These are phyloP conservation scores for Colletotrichum sp. DNA, from an alignment of 2,329 filamentous ascomycete genomes.

Conservation along the genomic window DNA sequence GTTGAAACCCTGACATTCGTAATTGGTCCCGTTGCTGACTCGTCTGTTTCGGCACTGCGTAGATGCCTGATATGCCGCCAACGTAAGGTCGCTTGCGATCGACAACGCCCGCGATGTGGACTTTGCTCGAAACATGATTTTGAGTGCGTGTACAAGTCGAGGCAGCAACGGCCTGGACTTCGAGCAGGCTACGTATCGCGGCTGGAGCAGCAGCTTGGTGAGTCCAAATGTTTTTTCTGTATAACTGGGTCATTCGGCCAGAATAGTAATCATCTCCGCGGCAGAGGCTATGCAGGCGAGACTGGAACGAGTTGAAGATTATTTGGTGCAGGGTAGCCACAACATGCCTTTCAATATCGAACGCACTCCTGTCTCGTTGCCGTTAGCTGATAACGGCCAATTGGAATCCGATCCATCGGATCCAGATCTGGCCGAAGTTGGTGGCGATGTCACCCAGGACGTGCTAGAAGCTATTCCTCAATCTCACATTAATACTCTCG, in stretches of 20 bases:
- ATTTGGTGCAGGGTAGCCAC: neutral
- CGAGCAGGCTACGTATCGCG: neutral
- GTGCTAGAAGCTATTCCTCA: neutral
- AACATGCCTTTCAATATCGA: neutral
- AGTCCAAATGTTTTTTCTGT: fast-evolving
- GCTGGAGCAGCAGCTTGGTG: neutral
- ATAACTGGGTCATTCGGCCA: neutral
- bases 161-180: neutral
- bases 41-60: fast-evolving
- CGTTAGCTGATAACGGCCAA: neutral
- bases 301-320: neutral
- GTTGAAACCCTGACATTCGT: neutral
- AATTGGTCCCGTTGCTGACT: neutral
- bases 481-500: fast-evolving
- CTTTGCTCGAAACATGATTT: neutral
- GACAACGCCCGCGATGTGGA: neutral
- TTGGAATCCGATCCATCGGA: neutral
- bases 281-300: neutral
- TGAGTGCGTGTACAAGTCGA: neutral
- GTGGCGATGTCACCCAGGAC: neutral
- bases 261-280: neutral
- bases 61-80: neutral
- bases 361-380: neutral
- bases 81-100: neutral
- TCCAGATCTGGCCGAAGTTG: neutral